These are phyloP conservation scores for Penicillium sp. DNA, from an alignment of 2,329 filamentous ascomycete genomes.

Conservation along the genomic window DNA sequence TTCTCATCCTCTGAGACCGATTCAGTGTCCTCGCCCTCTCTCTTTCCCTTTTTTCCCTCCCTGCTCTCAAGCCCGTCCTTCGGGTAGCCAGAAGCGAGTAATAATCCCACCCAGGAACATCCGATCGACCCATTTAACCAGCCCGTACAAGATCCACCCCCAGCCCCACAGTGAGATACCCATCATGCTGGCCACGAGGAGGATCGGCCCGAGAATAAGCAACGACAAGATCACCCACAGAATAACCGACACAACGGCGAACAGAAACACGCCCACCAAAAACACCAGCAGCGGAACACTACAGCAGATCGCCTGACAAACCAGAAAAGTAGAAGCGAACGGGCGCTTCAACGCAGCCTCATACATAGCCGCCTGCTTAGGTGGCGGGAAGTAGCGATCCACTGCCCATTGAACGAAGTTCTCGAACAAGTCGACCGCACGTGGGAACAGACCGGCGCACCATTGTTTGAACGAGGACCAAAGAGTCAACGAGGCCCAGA, in stretches of 20 bases:
- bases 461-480: slow-evolving; percentile 15
- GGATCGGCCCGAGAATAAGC: slow-evolving; percentile 29
- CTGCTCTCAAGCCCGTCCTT: neutral
- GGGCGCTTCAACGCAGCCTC: slow-evolving; percentile 27
- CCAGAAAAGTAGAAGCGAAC: slow-evolving; percentile 30
- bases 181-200: slow-evolving; percentile 28
- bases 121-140: slow-evolving; percentile 25
- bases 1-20: slow-evolving; percentile 1
- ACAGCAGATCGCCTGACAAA: slow-evolving; percentile 33
- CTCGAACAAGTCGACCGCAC: slow-evolving; percentile 27
- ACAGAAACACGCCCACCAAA: slow-evolving; percentile 29
- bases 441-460: slow-evolving; percentile 19
- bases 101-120: slow-evolving; percentile 24
- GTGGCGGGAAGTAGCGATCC: slow-evolving; percentile 23
- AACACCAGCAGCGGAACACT: slow-evolving; percentile 34
- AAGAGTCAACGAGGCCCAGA: slow-evolving; percentile 16
- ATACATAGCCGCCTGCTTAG: slow-evolving; percentile 27
- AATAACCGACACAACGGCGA: slow-evolving; percentile 29
- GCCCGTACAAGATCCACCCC: slow-evolving; percentile 28
- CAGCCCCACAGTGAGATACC: slow-evolving; percentile 29
- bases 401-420: slow-evolving; percentile 22
- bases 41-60: neutral
- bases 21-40: neutral
- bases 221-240: slow-evolving; percentile 30
- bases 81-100: slow-evolving; percentile 21